A percentile compares a stretch with the other conserved stretches of the same genome.
phyloP scores from a whole-genome alignment of 306 rosid genomes.

The Vigna nakashimae region DNA sequence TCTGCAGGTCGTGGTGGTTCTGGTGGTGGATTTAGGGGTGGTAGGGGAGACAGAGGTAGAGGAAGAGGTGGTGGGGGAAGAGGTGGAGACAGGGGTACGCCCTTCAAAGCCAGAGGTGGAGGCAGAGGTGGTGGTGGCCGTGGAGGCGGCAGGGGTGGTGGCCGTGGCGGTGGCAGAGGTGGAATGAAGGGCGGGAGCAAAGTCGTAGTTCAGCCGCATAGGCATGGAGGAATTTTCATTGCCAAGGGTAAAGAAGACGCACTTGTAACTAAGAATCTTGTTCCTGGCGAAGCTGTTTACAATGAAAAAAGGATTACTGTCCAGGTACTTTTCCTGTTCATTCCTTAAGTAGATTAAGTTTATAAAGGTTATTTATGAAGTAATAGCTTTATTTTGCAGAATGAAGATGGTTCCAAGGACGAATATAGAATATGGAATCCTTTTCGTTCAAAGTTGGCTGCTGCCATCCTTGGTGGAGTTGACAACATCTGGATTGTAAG shows the following conservation, averaged over 20 bases:
- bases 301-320: constrained; percentile 84
- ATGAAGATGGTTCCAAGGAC: constrained; percentile 77
- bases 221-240: constrained; percentile 87
- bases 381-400: constrained; percentile 47
- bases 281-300: constrained; percentile 91
- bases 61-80: constrained; percentile 54
- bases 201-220: constrained; percentile 59
- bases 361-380: not conserved
- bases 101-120: constrained; percentile 47
- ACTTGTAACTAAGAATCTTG: constrained; percentile 87
- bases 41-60: constrained; percentile 39
- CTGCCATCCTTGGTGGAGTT: constrained; percentile 93
- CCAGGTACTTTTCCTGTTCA: constrained; percentile 58
- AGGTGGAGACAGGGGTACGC: constrained; percentile 40
- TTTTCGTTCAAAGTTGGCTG: constrained; percentile 91
- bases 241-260: constrained; percentile 95
- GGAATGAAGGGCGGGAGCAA: constrained; percentile 61
- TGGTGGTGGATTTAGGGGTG: constrained; percentile 38
- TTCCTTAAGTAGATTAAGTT: not conserved
- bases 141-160: constrained; percentile 23
- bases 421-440: constrained; percentile 97
- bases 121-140: constrained; percentile 44
- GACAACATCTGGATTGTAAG: constrained; percentile 88
- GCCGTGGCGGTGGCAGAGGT: constrained; percentile 37
- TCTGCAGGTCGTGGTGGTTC: constrained; percentile 8